Evolutionary conservation across 1,139 yeast species (phyloP).

Genomic region (Debaryomyces robertsiae): DNA sequence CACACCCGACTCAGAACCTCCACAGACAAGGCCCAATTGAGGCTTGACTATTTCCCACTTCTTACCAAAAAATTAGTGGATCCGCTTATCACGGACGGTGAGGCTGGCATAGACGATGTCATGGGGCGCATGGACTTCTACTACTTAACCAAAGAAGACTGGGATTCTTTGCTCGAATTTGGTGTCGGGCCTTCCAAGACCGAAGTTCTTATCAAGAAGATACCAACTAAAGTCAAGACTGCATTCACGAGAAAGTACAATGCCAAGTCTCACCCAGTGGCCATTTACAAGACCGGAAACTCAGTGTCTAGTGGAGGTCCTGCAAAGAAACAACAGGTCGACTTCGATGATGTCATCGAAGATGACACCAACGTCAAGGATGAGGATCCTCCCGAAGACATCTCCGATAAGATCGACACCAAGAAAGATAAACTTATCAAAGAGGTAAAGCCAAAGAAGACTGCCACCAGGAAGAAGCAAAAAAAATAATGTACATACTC

Average conservation of each 20-base stretch:
- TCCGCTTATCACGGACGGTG: slow-evolving; percentile 57
- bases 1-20: slow-evolving; percentile 82
- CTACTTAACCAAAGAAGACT: slow-evolving; percentile 85
- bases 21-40: slow-evolving; percentile 72
- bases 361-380: slow-evolving; percentile 50
- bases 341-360: slow-evolving; percentile 63
- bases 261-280: slow-evolving; percentile 74
- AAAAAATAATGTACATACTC: slow-evolving; percentile 14
- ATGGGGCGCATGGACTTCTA: slow-evolving; percentile 78
- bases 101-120: slow-evolving; percentile 65
- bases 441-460: slow-evolving; percentile 32
- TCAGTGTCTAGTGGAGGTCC: slow-evolving; percentile 44
- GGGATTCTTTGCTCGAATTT: slow-evolving; percentile 83
- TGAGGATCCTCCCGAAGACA: slow-evolving; percentile 30
- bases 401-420: slow-evolving; percentile 34
- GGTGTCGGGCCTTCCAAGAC: slow-evolving; percentile 64
- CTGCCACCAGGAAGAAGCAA: slow-evolving; percentile 19
- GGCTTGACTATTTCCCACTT: slow-evolving; percentile 76
- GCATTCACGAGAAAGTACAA: slow-evolving; percentile 88
- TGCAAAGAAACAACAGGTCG: slow-evolving; percentile 45
- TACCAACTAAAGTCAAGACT: slow-evolving; percentile 75
- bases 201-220: slow-evolving; percentile 53
- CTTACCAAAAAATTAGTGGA: slow-evolving; percentile 55
- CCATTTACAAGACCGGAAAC: slow-evolving; percentile 73
- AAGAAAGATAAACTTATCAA: slow-evolving; percentile 50